Evolutionary conservation across 257 asterid genomes (phyloP), one percentile per base, ranked within the genome.

Genomic region (Solanum piurae): DNA sequence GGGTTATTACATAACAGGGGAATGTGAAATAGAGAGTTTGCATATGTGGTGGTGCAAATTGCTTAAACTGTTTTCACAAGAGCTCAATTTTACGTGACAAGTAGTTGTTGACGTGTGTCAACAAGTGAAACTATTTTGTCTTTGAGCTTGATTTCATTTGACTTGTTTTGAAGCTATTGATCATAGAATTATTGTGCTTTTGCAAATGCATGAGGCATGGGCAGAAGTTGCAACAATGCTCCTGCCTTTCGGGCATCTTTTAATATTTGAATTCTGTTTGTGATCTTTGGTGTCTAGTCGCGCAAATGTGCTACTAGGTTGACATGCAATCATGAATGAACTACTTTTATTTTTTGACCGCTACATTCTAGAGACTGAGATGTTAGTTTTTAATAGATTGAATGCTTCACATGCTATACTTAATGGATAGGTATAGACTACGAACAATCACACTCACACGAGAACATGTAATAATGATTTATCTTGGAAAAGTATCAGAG

Each of bases 1-100:
- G 85, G 89, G 92, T 88, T 89, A 87, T 83, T 52, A 52, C 85
- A 82, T 90, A 90, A 91, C 88, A 71, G 89, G 80, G 84, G 58
- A 87, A 55, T 88, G 89, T 74, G 89, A 83, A 68, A 82, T 77
- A 33, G 80, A 88, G 27, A 74, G 83, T 86, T n/a, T 62, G 49
- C 71, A 88, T 73, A 82, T 85, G 55, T 6, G 31, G 87, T 88
- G 49, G 85, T 89, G 93, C 95, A 91, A 93, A 91, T 68, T 90
- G 92, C 87, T 91, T 90, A 88, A 87, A 90, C 88, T 91, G 93
- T 89, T 58, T 7, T 36, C 72, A 34, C 36, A 14, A 38, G 89
- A 83, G 58, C 88, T 49, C 46, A 84, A 18, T 75, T 89, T 37
- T 36, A 66, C 84, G 87, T 42, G 80, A 64, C 38, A 71, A 86